Conservation (phyloP, 306 rosid species). For the Cajanus cajan region DNA sequence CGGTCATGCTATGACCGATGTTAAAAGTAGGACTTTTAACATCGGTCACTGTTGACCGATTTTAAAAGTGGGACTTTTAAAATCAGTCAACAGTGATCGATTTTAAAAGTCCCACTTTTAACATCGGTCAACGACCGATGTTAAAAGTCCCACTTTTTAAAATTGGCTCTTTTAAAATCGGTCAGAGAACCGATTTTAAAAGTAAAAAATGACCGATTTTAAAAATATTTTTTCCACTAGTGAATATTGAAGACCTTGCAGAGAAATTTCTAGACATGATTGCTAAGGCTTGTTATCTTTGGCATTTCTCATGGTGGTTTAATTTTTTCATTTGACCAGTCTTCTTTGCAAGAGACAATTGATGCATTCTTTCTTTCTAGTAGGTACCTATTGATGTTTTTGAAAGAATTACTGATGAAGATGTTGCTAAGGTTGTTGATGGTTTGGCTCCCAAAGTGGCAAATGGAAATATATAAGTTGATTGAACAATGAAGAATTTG, state of each 20-base stretch:
- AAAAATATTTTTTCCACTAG: too few species aligned
- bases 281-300: constrained; percentile 57
- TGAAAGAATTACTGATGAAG: constrained; percentile 89
- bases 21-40: too few species aligned
- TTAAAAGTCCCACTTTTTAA: too few species aligned
- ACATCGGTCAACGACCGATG: too few species aligned
- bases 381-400: constrained; percentile 96
- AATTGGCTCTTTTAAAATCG: too few species aligned
- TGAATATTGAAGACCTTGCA: constrained; percentile 98
- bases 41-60: too few species aligned
- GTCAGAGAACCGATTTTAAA: too few species aligned
- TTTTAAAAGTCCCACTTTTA: too few species aligned
- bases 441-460: constrained; percentile 87
- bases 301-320: constrained; percentile 23
- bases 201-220: too few species aligned
- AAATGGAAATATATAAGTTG: constrained; percentile 64
- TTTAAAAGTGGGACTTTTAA: too few species aligned
- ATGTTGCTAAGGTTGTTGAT: constrained; percentile 94
- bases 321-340: not conserved
- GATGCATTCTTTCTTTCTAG: constrained; percentile 31
- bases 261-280: constrained; percentile 97
- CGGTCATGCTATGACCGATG: too few species aligned
- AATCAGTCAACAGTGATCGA: too few species aligned
- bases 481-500: constrained; percentile 97
- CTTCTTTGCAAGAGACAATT: constrained; percentile 27